These are phyloP conservation scores for Musa beccarii DNA, from an alignment of 176 grass and related monocot species.

Conservation along the genomic window DNA sequence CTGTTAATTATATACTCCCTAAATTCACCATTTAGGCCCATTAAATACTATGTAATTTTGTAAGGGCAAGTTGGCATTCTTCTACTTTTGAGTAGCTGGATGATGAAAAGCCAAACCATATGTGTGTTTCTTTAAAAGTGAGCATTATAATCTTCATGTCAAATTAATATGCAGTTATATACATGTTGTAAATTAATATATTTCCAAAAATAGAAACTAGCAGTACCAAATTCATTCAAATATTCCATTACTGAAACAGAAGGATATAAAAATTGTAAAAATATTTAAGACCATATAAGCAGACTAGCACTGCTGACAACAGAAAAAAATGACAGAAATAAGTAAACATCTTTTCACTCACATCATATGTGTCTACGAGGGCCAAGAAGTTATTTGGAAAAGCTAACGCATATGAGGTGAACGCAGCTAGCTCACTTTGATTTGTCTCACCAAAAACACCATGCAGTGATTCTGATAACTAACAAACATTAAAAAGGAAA, in stretches of 20 bases:
- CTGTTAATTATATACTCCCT: too few relatives aligned
- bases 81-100: too few relatives aligned
- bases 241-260: neutral
- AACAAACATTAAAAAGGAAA: slow-evolving; percentile 3
- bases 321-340: slow-evolving; percentile 2
- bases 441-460: slow-evolving; percentile 78
- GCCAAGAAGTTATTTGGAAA: slow-evolving; percentile 91
- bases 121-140: too few relatives aligned
- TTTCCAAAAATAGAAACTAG: too few relatives aligned
- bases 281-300: neutral
- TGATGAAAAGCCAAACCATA: too few relatives aligned
- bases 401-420: slow-evolving; percentile 87
- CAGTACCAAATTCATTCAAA: too few relatives aligned
- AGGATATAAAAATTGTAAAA: neutral
- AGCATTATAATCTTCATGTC: too few relatives aligned
- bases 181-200: too few relatives aligned
- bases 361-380: slow-evolving; percentile 94
- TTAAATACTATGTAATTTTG: too few relatives aligned
- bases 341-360: slow-evolving; percentile 32
- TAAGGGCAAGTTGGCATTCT: too few relatives aligned
- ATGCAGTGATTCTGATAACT: slow-evolving; percentile 49
- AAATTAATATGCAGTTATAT: too few relatives aligned
- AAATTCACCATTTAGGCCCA: too few relatives aligned
- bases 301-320: neutral
- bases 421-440: slow-evolving; percentile 92